Evolutionary conservation across 1,284 basidiomycete genomes (phyloP).

Genomic region (Pseudozyma sp.): DNA sequence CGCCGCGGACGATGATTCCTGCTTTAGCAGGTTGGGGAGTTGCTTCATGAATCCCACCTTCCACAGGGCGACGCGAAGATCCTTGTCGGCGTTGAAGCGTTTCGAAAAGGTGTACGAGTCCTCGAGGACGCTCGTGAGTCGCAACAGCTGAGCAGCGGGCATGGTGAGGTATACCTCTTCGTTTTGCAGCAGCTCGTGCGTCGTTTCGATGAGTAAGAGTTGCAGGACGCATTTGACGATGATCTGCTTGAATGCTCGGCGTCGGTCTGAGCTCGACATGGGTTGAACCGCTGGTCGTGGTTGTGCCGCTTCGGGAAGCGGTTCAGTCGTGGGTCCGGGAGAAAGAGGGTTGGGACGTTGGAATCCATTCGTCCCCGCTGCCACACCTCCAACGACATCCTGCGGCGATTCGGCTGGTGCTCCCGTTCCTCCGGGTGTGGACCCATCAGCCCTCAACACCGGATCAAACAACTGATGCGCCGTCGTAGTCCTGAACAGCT

Average conservation of each 20-base stretch:
- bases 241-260: constrained; percentile 96
- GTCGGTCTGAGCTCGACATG: constrained; percentile 77
- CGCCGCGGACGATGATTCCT: constrained; percentile 95
- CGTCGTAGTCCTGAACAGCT: constrained; percentile 95
- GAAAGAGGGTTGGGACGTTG: constrained; percentile 30
- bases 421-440: constrained; percentile 68
- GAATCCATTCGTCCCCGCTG: constrained; percentile 10
- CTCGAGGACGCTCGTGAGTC: constrained; percentile 92
- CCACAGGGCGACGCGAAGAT: constrained; percentile 94
- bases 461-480: constrained; percentile 95
- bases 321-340: constrained; percentile 47
- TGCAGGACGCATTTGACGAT: constrained; percentile 99
- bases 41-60: constrained; percentile 99
- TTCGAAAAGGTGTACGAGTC: constrained; percentile 97
- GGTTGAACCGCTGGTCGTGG: constrained; percentile 6
- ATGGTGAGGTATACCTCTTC: constrained; percentile 85
- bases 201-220: constrained; percentile 94
- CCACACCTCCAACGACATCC: neutral
- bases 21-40: constrained; percentile 95
- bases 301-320: constrained; percentile 2
- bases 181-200: constrained; percentile 87
- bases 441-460: constrained; percentile 78
- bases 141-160: constrained; percentile 89
- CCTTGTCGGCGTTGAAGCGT: constrained; percentile 98
- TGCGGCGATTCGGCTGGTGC: constrained; percentile 21